Evolutionary conservation across 495 filamentous ascomycete species (phyloP), one percentile per base, ranked within the genome.

Genomic region (Penicillium salamii): DNA sequence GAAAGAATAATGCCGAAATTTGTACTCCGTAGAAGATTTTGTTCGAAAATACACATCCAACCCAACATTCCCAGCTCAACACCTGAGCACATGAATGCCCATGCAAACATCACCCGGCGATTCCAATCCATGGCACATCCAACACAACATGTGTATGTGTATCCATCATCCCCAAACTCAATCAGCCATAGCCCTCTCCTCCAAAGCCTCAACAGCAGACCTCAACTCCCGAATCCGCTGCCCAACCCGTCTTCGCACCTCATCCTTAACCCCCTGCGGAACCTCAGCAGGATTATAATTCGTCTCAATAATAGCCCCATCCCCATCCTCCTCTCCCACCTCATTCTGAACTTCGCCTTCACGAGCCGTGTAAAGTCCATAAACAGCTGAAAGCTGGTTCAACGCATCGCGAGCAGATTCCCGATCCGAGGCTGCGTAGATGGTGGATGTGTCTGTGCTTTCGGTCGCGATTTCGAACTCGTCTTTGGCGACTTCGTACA

Each of bases 401-500:
- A 76, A 55, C 7, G 70, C 68, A 46, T 76, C 72, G 12, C 72
- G 70, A 1, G 70, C 69, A 8, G 70, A 70, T 35, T 71, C 72
- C 6, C 72, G 68, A 35, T 76, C 72, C 2, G 69, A 73, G n/a
- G 73, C 66, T 1, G 72, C 70, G 59, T 76, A 76, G 58, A 76
- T 75, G 7, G 71, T 75, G 0, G 59, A 54, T 5, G 50, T 43
- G 35, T 73, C 66, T 8, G 73, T 74, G 57, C 66, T 70, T 24
- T 76, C 73, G 2, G 67, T 72, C 5, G 72, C 72, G 44, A 76
- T 76, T 61, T 76, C 72, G 50, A 76, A 68, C 56, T 76, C 72
- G 54, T 76, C 72, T 62, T 68, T 74, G 5, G 72, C 67, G 14
- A 61, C 57, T 57, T 74, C 68, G 53, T 70, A 75, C 48, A 72